phyloP scores from a whole-genome alignment of 2,329 filamentous ascomycete species.

The Drechslerella stenobrocha region DNA sequence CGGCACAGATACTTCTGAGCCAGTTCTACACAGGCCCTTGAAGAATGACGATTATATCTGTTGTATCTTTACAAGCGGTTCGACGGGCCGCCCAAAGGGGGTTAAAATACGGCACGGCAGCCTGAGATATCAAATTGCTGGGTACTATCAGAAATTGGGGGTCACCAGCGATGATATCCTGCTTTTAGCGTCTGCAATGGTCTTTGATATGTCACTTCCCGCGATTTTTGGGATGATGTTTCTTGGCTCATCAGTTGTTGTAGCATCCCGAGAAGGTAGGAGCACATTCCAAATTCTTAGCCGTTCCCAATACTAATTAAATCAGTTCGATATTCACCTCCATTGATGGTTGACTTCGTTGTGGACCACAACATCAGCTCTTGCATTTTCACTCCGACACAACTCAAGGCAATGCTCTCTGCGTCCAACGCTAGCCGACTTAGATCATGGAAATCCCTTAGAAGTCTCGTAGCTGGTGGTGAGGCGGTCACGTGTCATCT shows the following conservation, averaged over 20 bases:
- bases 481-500: constrained; percentile 18
- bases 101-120: constrained; percentile 24
- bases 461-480: constrained; percentile 19
- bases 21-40: constrained; percentile 4
- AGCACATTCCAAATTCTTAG: not conserved
- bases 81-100: constrained; percentile 20
- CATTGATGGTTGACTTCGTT: constrained; percentile 20
- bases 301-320: not conserved
- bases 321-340: constrained; percentile 26
- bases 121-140: constrained; percentile 12
- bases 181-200: constrained; percentile 22
- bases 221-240: constrained; percentile 20
- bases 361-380: constrained; percentile 13
- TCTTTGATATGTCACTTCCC: constrained; percentile 27
- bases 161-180: constrained; percentile 9
- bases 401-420: constrained; percentile 21
- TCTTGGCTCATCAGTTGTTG: constrained; percentile 9
- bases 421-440: constrained; percentile 6
- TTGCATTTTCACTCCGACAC: constrained; percentile 21
- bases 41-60: constrained; percentile 14
- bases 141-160: constrained; percentile 1
- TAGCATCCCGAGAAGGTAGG: constrained; percentile 24
- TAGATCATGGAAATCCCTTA: constrained; percentile 17
- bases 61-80: constrained; percentile 24
- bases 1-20: constrained; percentile 2